Percentiles rank a stretch among this genome's conserved stretches.
Evolutionary conservation across 148 eudicot species (phyloP).

Genomic region (Camellia sinensis): DNA sequence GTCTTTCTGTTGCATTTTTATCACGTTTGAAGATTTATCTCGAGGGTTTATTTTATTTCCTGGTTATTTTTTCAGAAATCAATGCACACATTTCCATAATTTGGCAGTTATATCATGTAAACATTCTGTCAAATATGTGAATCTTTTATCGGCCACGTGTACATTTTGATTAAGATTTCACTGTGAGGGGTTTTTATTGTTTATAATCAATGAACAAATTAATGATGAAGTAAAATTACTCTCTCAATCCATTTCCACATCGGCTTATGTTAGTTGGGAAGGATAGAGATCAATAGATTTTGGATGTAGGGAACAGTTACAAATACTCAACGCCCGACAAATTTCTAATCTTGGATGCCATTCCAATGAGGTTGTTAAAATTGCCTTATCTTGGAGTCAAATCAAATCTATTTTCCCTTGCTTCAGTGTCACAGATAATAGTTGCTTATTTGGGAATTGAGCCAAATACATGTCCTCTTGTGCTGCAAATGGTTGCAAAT

Average conservation of each 20-base stretch:
- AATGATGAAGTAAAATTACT: not conserved
- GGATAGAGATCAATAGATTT: too few species aligned
- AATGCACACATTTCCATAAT: not conserved
- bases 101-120: not conserved
- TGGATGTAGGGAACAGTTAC: not conserved
- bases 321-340: not conserved
- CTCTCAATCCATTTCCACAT: not conserved
- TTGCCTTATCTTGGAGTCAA: conserved; percentile 6
- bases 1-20: not conserved
- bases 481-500: not conserved
- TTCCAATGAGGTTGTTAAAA: not conserved
- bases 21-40: not conserved
- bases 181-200: not conserved
- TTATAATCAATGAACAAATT: not conserved
- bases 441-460: not conserved
- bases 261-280: too few species aligned
- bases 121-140: not conserved
- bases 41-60: not conserved
- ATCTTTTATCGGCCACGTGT: not conserved
- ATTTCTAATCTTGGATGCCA: not conserved
- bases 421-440: not conserved
- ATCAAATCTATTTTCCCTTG: not conserved
- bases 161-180: not conserved
- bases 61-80: not conserved
- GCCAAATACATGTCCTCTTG: not conserved